Evolutionary conservation across 768 basidiomycete genomes (phyloP).

Genomic region (Hygrocybe punicea): DNA sequence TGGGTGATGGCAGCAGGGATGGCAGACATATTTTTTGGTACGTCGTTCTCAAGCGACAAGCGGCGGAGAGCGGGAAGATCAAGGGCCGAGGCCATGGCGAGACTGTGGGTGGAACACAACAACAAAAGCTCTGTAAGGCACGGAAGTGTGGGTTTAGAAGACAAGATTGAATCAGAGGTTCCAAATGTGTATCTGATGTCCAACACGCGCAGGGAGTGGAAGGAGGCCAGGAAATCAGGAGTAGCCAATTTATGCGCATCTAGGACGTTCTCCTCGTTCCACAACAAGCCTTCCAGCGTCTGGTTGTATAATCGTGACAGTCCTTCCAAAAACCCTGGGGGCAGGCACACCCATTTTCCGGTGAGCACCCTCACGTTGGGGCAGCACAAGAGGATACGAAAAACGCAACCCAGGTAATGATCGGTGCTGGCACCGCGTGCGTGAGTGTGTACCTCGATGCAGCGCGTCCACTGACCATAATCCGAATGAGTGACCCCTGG

Average conservation of each 20-base stretch:
- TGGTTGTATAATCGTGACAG: slow-evolving; percentile 41
- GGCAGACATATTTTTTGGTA: slow-evolving; percentile 11
- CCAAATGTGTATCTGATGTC: slow-evolving; percentile 46
- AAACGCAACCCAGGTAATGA: slow-evolving; percentile 41
- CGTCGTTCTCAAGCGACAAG: slow-evolving; percentile 38
- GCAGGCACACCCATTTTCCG: slow-evolving; percentile 45
- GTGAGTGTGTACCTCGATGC: slow-evolving; percentile 48
- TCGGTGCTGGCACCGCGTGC: slow-evolving; percentile 39
- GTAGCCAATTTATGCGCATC: slow-evolving; percentile 23
- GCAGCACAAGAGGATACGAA: slow-evolving; percentile 44
- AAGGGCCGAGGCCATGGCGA: slow-evolving; percentile 39
- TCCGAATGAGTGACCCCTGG: slow-evolving; percentile 6
- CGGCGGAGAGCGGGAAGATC: slow-evolving; percentile 42
- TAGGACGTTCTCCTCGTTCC: slow-evolving; percentile 36
- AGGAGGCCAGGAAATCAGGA: slow-evolving; percentile 41
- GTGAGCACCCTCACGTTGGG: slow-evolving; percentile 45
- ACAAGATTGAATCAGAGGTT: slow-evolving; percentile 12
- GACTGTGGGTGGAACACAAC: slow-evolving; percentile 37
- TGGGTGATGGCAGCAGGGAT: slow-evolving; percentile 24
- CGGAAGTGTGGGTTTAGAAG: slow-evolving; percentile 35
- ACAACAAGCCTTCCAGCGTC: slow-evolving; percentile 43
- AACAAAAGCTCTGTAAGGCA: slow-evolving; percentile 42
- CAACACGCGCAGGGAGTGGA: slow-evolving; percentile 41
- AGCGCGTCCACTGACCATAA: slow-evolving; percentile 47
- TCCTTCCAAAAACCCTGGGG: slow-evolving; percentile 42